phyloP scores from a whole-genome alignment of 371 early-diverging fungal genomes.

The Haplosporangium sp. region DNA sequence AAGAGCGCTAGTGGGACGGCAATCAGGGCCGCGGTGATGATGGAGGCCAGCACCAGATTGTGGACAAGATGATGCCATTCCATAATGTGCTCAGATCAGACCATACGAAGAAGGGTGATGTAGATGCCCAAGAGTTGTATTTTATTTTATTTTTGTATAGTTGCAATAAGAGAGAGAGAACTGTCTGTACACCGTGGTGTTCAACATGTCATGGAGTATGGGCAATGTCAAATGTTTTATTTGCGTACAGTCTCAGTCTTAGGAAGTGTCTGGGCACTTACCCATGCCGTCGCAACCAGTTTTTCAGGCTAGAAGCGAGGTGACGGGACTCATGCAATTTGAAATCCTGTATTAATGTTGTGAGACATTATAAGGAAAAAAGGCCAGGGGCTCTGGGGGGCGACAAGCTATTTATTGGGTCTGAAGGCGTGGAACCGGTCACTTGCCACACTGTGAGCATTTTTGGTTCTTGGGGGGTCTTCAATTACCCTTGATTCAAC shows the following conservation, averaged over 20 bases:
- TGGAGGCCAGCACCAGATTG: conserved; percentile 11
- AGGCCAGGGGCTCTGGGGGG: too few relatives aligned
- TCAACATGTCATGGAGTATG: conserved; percentile 33
- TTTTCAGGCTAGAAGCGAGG: conserved; percentile 36
- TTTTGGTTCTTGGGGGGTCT: too few relatives aligned
- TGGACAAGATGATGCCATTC: conserved; percentile 7
- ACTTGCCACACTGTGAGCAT: too few relatives aligned
- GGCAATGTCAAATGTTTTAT: conserved; percentile 46
- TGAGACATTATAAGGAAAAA: conserved; percentile 31
- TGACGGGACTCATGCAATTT: conserved; percentile 45
- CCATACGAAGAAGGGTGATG: neutral
- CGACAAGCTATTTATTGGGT: too few relatives aligned
- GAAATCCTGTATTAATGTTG: conserved; percentile 48
- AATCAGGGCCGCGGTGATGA: conserved; percentile 16
- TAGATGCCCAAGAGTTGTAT: neutral
- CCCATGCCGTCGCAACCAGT: conserved; percentile 32
- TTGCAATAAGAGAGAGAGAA: neutral
- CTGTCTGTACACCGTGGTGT: conserved; percentile 42
- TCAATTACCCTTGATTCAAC: too few relatives aligned
- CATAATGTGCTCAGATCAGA: neutral
- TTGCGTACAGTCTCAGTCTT: conserved; percentile 42
- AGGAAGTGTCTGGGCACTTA: conserved; percentile 52
- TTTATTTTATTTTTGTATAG: neutral
- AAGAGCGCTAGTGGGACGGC: conserved; percentile 18
- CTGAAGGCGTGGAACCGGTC: too few relatives aligned